These are phyloP conservation scores for Capronia epimyces DNA, from an alignment of 2,329 filamentous ascomycete species.

Conservation along the genomic window DNA sequence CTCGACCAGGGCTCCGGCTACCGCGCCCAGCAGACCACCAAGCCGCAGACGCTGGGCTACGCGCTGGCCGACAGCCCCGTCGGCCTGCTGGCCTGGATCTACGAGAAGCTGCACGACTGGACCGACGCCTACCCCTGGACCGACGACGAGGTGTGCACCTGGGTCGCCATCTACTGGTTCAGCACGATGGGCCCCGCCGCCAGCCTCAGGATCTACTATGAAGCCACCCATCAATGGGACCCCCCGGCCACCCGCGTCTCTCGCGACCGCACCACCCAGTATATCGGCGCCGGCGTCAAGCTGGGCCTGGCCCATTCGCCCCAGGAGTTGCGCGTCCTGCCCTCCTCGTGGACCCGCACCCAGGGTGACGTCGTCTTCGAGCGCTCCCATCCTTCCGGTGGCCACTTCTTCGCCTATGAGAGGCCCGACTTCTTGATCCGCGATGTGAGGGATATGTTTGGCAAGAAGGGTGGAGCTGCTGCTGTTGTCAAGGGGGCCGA, in stretches of 20 bases:
- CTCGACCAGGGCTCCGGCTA: slow-evolving; percentile 49
- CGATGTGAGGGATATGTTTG: slow-evolving; percentile 47
- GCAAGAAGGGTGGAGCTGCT: slow-evolving; percentile 38
- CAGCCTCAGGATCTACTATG: slow-evolving; percentile 67
- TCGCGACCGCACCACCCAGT: slow-evolving; percentile 10
- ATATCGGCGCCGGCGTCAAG: slow-evolving; percentile 43
- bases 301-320: slow-evolving; percentile 51
- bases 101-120: slow-evolving; percentile 76
- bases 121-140: slow-evolving; percentile 67
- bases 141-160: slow-evolving; percentile 69
- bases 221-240: slow-evolving; percentile 44
- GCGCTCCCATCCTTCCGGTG: slow-evolving; percentile 40
- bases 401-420: slow-evolving; percentile 53
- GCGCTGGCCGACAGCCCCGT: slow-evolving; percentile 64
- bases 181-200: slow-evolving; percentile 64
- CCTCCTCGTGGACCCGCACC: slow-evolving; percentile 47
- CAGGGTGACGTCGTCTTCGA: slow-evolving; percentile 50
- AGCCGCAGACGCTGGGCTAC: slow-evolving; percentile 68
- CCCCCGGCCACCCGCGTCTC: slow-evolving; percentile 26
- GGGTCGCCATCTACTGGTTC: slow-evolving; percentile 70
- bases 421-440: slow-evolving; percentile 42
- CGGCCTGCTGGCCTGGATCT: slow-evolving; percentile 69
- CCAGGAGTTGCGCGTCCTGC: slow-evolving; percentile 47
- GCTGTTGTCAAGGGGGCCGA: slow-evolving; percentile 32
- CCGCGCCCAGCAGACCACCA: slow-evolving; percentile 56